Evolutionary conservation across 2,329 filamentous ascomycete genomes (phyloP).

Genomic region (Nigrospora osmanthi): DNA sequence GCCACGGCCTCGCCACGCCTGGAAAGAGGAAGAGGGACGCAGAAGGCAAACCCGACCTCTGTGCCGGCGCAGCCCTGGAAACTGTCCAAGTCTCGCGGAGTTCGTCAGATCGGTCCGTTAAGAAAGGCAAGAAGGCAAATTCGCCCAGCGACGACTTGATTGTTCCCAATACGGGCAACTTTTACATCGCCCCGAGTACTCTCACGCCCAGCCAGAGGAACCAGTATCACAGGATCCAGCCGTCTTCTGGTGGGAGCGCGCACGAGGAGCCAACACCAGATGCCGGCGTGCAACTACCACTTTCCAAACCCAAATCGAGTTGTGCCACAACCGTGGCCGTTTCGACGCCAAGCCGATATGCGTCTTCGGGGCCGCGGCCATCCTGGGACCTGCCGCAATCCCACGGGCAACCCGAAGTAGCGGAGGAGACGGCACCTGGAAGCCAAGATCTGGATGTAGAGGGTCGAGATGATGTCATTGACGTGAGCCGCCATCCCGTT

Average conservation of each 20-base stretch:
- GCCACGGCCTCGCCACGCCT: background rate
- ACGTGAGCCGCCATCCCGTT: slow-evolving; percentile 10
- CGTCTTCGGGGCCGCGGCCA: slow-evolving; percentile 17
- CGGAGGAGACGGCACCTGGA: background rate
- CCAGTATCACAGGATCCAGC: slow-evolving; percentile 19
- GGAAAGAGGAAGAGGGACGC: slow-evolving; percentile 7
- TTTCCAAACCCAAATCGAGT: slow-evolving; percentile 18
- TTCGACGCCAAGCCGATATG: slow-evolving; percentile 21
- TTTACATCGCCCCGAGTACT: slow-evolving; percentile 22
- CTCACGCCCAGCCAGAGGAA: slow-evolving; percentile 24
- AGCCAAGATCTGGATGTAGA: slow-evolving; percentile 3
- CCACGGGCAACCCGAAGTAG: background rate
- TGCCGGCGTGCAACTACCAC: slow-evolving; percentile 1
- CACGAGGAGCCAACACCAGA: background rate
- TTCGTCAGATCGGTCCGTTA: slow-evolving; percentile 6
- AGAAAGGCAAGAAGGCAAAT: slow-evolving; percentile 7
- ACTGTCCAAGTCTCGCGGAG: slow-evolving; percentile 1
- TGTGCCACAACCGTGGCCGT: slow-evolving; percentile 20
- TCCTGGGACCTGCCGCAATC: slow-evolving; percentile 13
- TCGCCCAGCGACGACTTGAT: slow-evolving; percentile 9
- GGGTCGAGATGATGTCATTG: slow-evolving; percentile 8
- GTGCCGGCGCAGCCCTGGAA: background rate
- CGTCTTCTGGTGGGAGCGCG: slow-evolving; percentile 9
- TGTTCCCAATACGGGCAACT: slow-evolving; percentile 10
- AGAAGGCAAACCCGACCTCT: background rate